A percentile compares a stretch with the other conserved stretches of the same genome.
Conservation (phyloP, 441 rosid genomes). For the Pelargonium myrrhifolium region DNA sequence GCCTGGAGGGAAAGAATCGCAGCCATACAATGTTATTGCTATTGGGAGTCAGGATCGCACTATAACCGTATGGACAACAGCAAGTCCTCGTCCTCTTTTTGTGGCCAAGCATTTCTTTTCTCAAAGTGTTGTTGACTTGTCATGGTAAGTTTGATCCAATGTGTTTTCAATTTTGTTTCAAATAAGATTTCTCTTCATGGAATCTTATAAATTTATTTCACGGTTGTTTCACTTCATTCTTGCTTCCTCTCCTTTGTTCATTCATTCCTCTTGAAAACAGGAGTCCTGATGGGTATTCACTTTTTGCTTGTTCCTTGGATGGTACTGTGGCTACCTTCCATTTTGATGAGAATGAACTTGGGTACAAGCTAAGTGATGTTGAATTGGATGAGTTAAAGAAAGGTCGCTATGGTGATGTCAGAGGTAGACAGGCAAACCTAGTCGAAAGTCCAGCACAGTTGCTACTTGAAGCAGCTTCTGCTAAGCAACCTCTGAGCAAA, state of each 20-base stretch:
- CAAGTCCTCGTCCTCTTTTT: conserved; percentile 86
- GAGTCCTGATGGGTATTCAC: conserved; percentile 97
- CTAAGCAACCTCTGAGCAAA: conserved; percentile 52
- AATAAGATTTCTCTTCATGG: background rate
- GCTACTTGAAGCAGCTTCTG: conserved; percentile 83
- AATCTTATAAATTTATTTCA: background rate
- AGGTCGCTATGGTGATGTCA: conserved; percentile 86
- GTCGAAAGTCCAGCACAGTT: conserved; percentile 90
- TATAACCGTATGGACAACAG: conserved; percentile 98
- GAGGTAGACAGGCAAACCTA: conserved; percentile 81
- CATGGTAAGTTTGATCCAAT: conserved; percentile 53
- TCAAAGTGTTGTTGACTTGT: conserved; percentile 94
- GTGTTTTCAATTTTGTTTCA: background rate
- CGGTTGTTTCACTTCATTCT: background rate
- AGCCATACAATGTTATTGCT: conserved; percentile 87
- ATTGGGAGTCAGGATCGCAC: conserved; percentile 99
- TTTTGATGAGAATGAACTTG: conserved; percentile 75
- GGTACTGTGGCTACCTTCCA: conserved; percentile 89
- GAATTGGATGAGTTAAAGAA: conserved; percentile 87
- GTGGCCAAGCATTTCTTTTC: conserved; percentile 95
- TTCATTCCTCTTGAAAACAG: conserved; percentile 34
- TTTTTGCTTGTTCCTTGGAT: conserved; percentile 93
- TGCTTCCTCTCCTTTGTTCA: conserved; percentile 4
- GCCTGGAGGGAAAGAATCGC: conserved; percentile 67
- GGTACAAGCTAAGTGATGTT: conserved; percentile 56